phyloP scores from a whole-genome alignment of 345 rosid species.

The Ricinus communis region DNA sequence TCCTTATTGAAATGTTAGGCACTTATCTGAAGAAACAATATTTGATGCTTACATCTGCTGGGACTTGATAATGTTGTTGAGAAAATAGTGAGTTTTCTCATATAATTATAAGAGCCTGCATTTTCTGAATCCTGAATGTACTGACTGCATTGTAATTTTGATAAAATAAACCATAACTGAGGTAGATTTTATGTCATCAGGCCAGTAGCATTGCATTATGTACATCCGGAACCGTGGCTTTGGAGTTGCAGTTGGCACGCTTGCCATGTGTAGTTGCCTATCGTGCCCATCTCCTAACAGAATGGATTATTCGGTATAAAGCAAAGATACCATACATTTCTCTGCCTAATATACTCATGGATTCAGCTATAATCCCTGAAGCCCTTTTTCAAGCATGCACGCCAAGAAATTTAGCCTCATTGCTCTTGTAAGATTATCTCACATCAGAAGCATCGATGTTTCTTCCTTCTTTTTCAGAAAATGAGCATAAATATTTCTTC shows the following conservation, averaged over 20 bases:
- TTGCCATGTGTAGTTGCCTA: conserved; percentile 83
- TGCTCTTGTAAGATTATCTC: conserved; percentile 51
- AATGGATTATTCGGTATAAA: conserved; percentile 65
- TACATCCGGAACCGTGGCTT: conserved; percentile 96
- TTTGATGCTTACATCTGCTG: neutral
- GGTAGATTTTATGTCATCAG: conserved; percentile 39
- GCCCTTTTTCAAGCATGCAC: conserved; percentile 75
- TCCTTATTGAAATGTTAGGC: too few species aligned
- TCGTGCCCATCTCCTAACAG: conserved; percentile 79
- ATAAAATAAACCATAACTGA: neutral
- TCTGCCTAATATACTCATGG: conserved; percentile 80
- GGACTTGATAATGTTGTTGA: neutral
- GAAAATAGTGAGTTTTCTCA: too few species aligned
- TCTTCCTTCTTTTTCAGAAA: neutral
- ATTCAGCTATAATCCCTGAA: conserved; percentile 76
- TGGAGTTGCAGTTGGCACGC: conserved; percentile 80
- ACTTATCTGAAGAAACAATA: neutral
- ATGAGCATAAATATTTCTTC: neutral
- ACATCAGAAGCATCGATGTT: neutral
- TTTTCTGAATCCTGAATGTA: neutral
- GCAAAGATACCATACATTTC: conserved; percentile 86
- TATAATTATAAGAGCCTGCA: too few species aligned
- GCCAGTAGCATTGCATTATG: conserved; percentile 81
- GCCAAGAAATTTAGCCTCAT: conserved; percentile 51
- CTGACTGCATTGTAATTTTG: neutral